Evolutionary conservation across 495 filamentous ascomycete genomes (phyloP).

Genomic region (Talaromyces wortmannii): DNA sequence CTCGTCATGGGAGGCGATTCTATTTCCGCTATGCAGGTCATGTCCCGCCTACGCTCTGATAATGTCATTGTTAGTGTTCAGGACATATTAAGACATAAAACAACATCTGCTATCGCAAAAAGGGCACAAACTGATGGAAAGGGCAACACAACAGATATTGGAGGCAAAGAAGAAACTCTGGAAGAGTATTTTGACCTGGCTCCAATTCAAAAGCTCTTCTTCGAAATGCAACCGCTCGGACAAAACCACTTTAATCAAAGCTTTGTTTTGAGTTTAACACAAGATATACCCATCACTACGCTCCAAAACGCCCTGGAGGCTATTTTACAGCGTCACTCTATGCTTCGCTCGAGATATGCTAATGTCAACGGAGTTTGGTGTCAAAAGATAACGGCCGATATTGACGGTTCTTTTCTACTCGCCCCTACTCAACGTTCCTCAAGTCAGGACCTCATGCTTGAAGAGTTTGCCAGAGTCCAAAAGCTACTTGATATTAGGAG

Average conservation of each 20-base stretch:
- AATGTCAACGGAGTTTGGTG: constrained; percentile 14
- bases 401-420: constrained; percentile 9
- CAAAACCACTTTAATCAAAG: constrained; percentile 56
- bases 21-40: constrained; percentile 49
- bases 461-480: constrained; percentile 7
- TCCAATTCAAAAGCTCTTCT: constrained; percentile 57
- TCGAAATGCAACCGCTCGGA: constrained; percentile 32
- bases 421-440: neutral
- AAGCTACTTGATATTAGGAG: constrained; percentile 11
- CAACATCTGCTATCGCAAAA: constrained; percentile 5
- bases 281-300: constrained; percentile 25
- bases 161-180: constrained; percentile 6
- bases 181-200: constrained; percentile 46
- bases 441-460: neutral
- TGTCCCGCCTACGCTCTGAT: constrained; percentile 11
- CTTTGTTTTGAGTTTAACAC: constrained; percentile 43
- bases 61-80: constrained; percentile 12
- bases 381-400: constrained; percentile 11
- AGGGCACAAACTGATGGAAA: neutral
- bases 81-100: constrained; percentile 24
- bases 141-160: neutral
- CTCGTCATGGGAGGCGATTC: constrained; percentile 24
- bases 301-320: constrained; percentile 38
- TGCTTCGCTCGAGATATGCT: constrained; percentile 52
- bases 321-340: constrained; percentile 50